Evolutionary conservation across 129 eudicot genomes (phyloP).

Genomic region (Centrapalus pauciflorus): DNA sequence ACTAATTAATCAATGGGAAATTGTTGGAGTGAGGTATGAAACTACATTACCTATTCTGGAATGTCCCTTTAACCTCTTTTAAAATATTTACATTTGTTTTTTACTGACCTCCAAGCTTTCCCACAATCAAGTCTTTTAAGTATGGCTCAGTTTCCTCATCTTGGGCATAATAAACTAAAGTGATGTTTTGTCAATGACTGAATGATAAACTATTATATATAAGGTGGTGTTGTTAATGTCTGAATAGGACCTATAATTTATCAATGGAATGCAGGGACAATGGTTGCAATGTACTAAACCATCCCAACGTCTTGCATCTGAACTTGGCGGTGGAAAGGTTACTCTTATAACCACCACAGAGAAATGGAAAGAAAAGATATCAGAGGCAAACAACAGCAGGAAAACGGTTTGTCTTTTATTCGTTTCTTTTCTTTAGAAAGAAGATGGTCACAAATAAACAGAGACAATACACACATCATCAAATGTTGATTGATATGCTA

Average conservation of each 20-base stretch:
- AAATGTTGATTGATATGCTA: background rate
- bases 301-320: slow-evolving; percentile 5
- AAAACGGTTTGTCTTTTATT: slow-evolving; percentile 28
- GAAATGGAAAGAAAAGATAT: slow-evolving; percentile 49
- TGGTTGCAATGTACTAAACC: background rate
- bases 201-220: too few relatives aligned
- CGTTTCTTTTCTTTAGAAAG: background rate
- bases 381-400: slow-evolving; percentile 38
- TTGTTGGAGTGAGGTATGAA: background rate
- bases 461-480: background rate
- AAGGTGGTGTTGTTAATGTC: too few relatives aligned
- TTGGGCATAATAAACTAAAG: too few relatives aligned
- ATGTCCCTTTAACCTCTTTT: background rate
- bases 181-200: too few relatives aligned
- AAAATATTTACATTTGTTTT: background rate
- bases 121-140: background rate
- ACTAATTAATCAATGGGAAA: background rate
- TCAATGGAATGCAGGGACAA: background rate
- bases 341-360: slow-evolving; percentile 29
- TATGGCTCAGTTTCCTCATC: too few relatives aligned
- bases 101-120: background rate
- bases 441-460: background rate
- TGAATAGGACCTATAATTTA: too few relatives aligned
- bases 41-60: background rate
- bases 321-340: slow-evolving; percentile 37